Conservation (phyloP, 2,329 filamentous ascomycete genomes). For the Seiridium cupressi region DNA sequence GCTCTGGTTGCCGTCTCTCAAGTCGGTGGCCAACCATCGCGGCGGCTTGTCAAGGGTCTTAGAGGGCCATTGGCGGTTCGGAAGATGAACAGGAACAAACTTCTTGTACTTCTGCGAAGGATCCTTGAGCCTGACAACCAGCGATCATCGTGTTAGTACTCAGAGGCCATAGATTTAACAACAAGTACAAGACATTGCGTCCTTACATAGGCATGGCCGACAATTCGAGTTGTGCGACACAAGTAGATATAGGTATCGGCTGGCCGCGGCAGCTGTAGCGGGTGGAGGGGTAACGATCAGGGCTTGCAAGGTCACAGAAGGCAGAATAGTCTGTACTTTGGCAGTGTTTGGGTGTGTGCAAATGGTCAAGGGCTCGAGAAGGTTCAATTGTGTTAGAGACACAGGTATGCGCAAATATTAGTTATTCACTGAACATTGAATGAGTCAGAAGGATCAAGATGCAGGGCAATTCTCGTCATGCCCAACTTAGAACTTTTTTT, state of each 20-base stretch:
- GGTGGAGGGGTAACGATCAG: not conserved
- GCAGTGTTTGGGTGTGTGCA: not conserved
- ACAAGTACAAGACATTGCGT: not conserved
- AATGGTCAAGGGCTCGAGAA: not conserved
- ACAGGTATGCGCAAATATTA: not conserved
- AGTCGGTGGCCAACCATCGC: conserved; percentile 85
- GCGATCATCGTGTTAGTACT: not conserved
- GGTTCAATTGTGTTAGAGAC: not conserved
- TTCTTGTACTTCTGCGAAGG: conserved; percentile 74
- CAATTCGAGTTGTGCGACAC: too few relatives aligned
- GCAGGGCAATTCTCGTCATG: conserved; percentile 1
- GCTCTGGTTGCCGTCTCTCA: conserved; percentile 93
- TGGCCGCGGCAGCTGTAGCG: not conserved
- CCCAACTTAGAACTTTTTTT: conserved; percentile 1
- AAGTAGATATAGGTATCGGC: not conserved
- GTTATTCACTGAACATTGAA: not conserved
- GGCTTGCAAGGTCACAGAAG: not conserved
- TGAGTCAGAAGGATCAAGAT: conserved; percentile 1
- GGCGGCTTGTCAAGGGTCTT: conserved; percentile 82
- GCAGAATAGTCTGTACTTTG: not conserved
- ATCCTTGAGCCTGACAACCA: conserved; percentile 61
- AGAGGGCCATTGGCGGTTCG: conserved; percentile 78
- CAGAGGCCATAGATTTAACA: not conserved
- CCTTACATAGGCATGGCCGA: conserved; percentile 1
- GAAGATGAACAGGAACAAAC: conserved; percentile 65